Conservation (phyloP, 2,329 filamentous ascomycete genomes). For the Chaetomiaceae sp. region DNA sequence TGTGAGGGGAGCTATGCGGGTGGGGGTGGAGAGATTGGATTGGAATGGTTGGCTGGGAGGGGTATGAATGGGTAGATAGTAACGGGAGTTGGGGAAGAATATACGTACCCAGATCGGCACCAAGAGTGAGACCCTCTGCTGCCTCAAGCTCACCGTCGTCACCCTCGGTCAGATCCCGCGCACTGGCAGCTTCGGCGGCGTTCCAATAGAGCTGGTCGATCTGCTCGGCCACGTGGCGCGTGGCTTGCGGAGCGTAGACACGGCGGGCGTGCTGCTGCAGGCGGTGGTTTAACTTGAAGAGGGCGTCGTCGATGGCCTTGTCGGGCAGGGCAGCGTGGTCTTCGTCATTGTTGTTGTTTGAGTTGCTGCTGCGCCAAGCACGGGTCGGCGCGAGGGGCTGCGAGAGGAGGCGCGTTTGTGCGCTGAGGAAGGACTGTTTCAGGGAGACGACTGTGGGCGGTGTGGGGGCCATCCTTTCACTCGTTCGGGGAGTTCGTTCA, state of each 20-base stretch:
- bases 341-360: conserved; percentile 41
- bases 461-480: conserved; percentile 24
- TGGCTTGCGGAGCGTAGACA: conserved; percentile 63
- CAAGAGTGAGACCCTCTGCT: conserved; percentile 31
- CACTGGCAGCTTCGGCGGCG: conserved; percentile 30
- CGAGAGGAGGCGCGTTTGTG: conserved; percentile 58
- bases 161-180: conserved; percentile 25
- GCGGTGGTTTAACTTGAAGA: conserved; percentile 54
- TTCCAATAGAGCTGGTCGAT: conserved; percentile 59
- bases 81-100: conserved; percentile 15
- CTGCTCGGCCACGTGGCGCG: conserved; percentile 65
- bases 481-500: not conserved
- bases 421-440: conserved; percentile 58
- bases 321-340: conserved; percentile 37
- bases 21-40: no score
- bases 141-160: conserved; percentile 22
- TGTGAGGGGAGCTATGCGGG: no score
- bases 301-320: conserved; percentile 49
- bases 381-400: conserved; percentile 51
- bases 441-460: conserved; percentile 53
- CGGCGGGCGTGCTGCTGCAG: conserved; percentile 59
- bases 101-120: conserved; percentile 41
- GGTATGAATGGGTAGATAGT: conserved; percentile 9
- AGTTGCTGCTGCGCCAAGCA: conserved; percentile 45
- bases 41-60: not conserved